These are phyloP conservation scores for Yarrowia deformans DNA, from an alignment of 805 yeast genomes.

Conservation along the genomic window DNA sequence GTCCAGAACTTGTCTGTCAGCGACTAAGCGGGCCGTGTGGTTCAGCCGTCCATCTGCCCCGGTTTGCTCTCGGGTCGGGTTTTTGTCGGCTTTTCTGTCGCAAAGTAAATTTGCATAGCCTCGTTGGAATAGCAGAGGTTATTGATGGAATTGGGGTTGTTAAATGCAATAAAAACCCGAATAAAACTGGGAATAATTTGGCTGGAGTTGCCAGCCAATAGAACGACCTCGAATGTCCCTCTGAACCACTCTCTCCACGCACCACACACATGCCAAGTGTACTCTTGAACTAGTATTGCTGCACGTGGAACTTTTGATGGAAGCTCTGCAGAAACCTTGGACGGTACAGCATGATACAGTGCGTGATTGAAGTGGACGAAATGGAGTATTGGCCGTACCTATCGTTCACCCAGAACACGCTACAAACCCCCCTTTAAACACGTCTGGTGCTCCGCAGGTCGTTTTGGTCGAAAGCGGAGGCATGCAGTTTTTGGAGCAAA, in stretches of 20 bases:
- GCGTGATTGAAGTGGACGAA: background rate
- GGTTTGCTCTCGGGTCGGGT: background rate
- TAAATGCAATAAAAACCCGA: no score
- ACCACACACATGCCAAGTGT: conserved; percentile 20
- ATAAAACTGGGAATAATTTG: no score
- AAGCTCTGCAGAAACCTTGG: conserved; percentile 5
- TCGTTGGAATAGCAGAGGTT: background rate
- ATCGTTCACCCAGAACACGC: no score
- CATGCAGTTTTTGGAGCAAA: no score
- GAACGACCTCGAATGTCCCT: no score
- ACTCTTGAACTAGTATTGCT: conserved; percentile 9
- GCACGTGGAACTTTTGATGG: conserved; percentile 22
- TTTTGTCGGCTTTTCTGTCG: background rate
- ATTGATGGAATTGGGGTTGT: no score
- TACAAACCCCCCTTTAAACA: no score
- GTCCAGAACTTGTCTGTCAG: no score
- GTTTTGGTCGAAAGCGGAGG: no score
- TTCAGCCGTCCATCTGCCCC: background rate
- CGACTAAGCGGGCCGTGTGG: background rate
- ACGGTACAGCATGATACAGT: background rate
- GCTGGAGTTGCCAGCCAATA: no score
- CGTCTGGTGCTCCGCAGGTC: no score
- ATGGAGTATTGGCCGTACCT: no score
- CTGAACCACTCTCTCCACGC: background rate
- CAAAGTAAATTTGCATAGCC: conserved; percentile 5